These are phyloP conservation scores for rapeseed (Brassica napus) DNA, from an alignment of 345 rosid genomes.

Conservation along the genomic window Da-Ae NC_063452.1:57732001-57732500, in stretches of 20 bases:
- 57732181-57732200: slow-evolving; percentile 29
- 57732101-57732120: neutral
- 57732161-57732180: slow-evolving; percentile 10
- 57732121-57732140: slow-evolving; percentile 4
- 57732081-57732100: neutral
- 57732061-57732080: slow-evolving; percentile 14
- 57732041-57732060: slow-evolving; percentile 6
- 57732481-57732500: neutral
- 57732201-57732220: slow-evolving; percentile 29
- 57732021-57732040: neutral
- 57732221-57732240: slow-evolving; percentile 7
- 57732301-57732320: neutral
- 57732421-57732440: neutral
- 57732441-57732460: neutral
- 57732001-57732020: slow-evolving; percentile 9
- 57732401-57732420: neutral
- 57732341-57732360: neutral
- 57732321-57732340: slow-evolving; percentile 7
- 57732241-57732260: neutral
- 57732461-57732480: neutral
- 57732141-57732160: slow-evolving; percentile 25
- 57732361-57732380: neutral
- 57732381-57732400: neutral
- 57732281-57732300: neutral
- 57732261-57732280: slow-evolving; percentile 8